Conservation (phyloP, 192 early-diverging fungal species). For the Phycomyces blakesleeanus region DNA sequence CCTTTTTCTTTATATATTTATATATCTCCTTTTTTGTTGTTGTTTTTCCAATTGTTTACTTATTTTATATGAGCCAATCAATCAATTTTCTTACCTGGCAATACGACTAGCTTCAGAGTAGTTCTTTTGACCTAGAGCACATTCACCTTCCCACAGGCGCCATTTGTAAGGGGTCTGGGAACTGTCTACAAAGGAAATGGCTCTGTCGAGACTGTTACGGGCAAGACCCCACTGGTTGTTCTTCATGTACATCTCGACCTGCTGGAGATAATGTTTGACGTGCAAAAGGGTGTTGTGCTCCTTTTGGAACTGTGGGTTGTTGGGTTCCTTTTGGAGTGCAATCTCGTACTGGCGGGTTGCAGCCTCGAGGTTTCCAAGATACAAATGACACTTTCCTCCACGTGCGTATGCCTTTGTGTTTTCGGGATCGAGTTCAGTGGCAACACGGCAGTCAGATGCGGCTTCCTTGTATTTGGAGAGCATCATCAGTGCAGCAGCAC, state of each 20-base stretch:
- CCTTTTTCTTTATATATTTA: no score
- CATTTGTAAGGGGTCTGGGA: slow-evolving; percentile 54
- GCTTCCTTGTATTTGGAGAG: slow-evolving; percentile 56
- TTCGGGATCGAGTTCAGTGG: slow-evolving; percentile 54
- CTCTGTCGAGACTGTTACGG: slow-evolving; percentile 42
- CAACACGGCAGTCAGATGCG: slow-evolving; percentile 56
- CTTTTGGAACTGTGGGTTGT: slow-evolving; percentile 33
- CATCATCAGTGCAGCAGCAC: slow-evolving; percentile 79
- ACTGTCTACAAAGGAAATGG: slow-evolving; percentile 31
- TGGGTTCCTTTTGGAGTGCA: slow-evolving; percentile 37
- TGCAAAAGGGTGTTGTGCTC: slow-evolving; percentile 41
- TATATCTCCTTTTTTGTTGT: no score
- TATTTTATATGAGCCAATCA: no score
- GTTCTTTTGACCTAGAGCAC: slow-evolving; percentile 57
- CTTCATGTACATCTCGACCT: slow-evolving; percentile 39
- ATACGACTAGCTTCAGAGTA: slow-evolving; percentile 60
- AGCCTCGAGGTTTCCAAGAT: slow-evolving; percentile 66
- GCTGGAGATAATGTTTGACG: slow-evolving; percentile 44
- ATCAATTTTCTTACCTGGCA: slow-evolving; percentile 42
- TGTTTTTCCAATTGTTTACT: no score
- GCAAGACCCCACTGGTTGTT: slow-evolving; percentile 47
- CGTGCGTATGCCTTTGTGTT: slow-evolving; percentile 65
- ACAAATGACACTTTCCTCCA: slow-evolving; percentile 68
- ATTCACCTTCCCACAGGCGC: slow-evolving; percentile 63
- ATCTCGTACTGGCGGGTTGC: slow-evolving; percentile 44